Base-by-base conservation (phyloP, 352 stramenopile genomes). In the Globisporangium paroecandrum region DNA sequence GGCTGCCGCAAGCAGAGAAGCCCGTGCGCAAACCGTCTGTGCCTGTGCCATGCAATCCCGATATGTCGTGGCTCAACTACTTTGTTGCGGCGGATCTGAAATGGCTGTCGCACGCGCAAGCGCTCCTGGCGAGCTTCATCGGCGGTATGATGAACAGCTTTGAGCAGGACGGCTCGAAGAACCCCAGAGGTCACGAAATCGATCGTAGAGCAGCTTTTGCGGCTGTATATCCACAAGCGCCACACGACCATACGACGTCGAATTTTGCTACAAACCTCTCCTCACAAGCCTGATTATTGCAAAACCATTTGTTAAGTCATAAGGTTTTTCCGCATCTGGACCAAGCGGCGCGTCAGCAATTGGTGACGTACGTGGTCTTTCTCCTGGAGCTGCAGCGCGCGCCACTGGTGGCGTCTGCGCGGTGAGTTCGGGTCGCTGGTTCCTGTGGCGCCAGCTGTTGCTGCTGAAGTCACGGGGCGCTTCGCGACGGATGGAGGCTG, bases 381-480 rank as follows among this genome's bases (percentile, higher is more conserved):
- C 62, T 91, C 85, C 69, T 94, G 85, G 2, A 88, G 72, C 36
- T 86, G 74, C 25, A 92, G 32, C n/a, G 75, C 73, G 15, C 79
- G 77, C 69, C 72, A 90, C 60, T 90, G 82, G 43, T 66, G 68
- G 46, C 64, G 72, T 61, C 70, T 65, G 3, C 46, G 65, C 22
- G 72, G 65, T 12, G 74, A 66, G 57, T 32, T 73, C 22, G 56
- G 29, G 7, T 66, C 61, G 20, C 20, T 63, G 5, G 38, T 32
- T 22, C 7, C 15, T 4, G 41, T 13, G 36, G 27, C 66, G 20
- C 34, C 15, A 20, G 64, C 64, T 75, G 68, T 12, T 10, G 38
- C 10, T 22, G 43, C 47, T 4, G 29, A 34, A 10, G 46, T 47
- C 7, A 29, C 22, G 47, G 58, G 38, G 1, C 63, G 63, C 38